Conservation (phyloP, 495 filamentous ascomycete genomes). For the Penicillium bialowiezense region DNA sequence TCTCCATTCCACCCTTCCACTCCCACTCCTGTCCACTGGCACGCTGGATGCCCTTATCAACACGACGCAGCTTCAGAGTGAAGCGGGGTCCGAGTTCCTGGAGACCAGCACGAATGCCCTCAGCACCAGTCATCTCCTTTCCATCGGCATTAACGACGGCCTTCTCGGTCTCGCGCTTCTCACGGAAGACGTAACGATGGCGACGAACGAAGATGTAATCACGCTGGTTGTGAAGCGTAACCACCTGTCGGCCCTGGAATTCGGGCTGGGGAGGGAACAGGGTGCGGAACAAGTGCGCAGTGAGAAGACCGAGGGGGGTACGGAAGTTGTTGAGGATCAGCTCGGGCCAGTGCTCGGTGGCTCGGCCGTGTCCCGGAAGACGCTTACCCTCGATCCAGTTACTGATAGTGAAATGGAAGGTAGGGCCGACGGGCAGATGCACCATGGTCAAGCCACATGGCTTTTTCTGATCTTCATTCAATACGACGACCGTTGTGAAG, state of each 20-base stretch:
- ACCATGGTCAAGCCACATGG: conserved; percentile 74
- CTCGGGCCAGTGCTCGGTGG: conserved; percentile 88
- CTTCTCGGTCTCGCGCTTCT: conserved; percentile 82
- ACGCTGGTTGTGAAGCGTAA: conserved; percentile 91
- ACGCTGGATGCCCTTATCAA: conserved; percentile 85
- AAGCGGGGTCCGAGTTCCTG: conserved; percentile 85
- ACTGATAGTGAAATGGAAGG: conserved; percentile 79
- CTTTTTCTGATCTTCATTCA: conserved; percentile 82
- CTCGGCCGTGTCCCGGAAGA: conserved; percentile 81
- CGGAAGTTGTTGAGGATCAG: conserved; percentile 94
- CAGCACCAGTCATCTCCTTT: conserved; percentile 77
- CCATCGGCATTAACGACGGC: conserved; percentile 80
- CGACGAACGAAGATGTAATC: conserved; percentile 93
- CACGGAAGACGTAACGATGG: conserved; percentile 89
- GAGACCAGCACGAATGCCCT: conserved; percentile 77
- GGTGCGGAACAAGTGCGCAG: conserved; percentile 77
- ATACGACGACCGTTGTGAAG: conserved; percentile 75
- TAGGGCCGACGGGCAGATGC: conserved; percentile 80
- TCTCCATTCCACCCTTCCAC: conserved; percentile 93
- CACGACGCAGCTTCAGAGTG: conserved; percentile 82
- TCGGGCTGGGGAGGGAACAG: conserved; percentile 84
- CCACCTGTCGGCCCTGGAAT: conserved; percentile 77
- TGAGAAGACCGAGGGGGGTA: conserved; percentile 87
- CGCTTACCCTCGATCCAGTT: conserved; percentile 85
- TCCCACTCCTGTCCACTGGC: conserved; percentile 86